phyloP scores from a whole-genome alignment of 805 yeast species.

The Wickerhamomyces kurtzmanii region DNA sequence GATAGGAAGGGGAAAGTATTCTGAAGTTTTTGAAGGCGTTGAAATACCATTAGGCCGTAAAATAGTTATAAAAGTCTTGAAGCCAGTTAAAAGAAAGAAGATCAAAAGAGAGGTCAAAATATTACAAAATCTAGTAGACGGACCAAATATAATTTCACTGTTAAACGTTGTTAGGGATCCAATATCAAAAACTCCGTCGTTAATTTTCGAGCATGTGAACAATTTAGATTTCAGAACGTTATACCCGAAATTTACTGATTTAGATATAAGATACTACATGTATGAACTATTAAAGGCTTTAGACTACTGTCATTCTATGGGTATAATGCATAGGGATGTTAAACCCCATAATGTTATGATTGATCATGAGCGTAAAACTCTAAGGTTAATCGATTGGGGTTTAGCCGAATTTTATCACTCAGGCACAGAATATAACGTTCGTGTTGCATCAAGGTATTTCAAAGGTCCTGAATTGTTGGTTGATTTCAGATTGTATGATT shows the following conservation, averaged over 20 bases:
- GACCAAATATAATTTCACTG: conserved; percentile 69
- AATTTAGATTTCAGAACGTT: conserved; percentile 81
- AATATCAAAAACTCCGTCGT: conserved; percentile 76
- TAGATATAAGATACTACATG: conserved; percentile 78
- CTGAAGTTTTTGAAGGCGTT: conserved; percentile 86
- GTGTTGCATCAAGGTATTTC: conserved; percentile 87
- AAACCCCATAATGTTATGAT: conserved; percentile 94
- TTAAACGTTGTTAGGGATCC: conserved; percentile 85
- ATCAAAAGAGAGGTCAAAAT: conserved; percentile 87
- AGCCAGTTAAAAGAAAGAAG: conserved; percentile 89
- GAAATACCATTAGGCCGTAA: conserved; percentile 49
- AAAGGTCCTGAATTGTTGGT: conserved; percentile 89
- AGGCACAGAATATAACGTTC: conserved; percentile 80
- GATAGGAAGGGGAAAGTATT: conserved; percentile 88
- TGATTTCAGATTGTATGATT: conserved; percentile 76
- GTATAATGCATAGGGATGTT: conserved; percentile 91
- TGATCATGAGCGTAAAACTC: conserved; percentile 52
- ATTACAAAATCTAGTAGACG: conserved; percentile 73
- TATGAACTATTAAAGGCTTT: conserved; percentile 73
- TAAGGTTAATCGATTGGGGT: conserved; percentile 91
- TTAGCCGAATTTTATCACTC: conserved; percentile 88
- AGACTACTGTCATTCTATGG: conserved; percentile 87
- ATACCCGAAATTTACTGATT: conserved; percentile 69
- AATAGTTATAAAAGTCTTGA: conserved; percentile 83
- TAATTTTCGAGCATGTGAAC: conserved; percentile 76